These are phyloP conservation scores for Pythium apleroticum DNA, from an alignment of 352 stramenopile species.

Conservation along the genomic window DNA sequence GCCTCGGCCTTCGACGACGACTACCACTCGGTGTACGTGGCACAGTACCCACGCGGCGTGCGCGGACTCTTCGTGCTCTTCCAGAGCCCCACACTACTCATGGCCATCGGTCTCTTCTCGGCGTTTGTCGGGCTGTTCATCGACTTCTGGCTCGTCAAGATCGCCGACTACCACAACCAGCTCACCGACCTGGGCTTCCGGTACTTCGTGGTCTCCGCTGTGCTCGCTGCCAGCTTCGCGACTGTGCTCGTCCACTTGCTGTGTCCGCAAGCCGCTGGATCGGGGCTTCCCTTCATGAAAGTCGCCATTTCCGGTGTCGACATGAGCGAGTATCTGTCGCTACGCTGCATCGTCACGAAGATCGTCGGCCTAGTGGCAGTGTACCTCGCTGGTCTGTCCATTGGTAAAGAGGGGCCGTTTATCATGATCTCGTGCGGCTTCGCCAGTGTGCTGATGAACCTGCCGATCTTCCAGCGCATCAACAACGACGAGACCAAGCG, in stretches of 20 bases:
- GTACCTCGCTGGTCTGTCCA: slow-evolving; percentile 63
- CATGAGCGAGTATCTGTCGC: slow-evolving; percentile 70
- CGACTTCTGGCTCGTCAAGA: slow-evolving; percentile 62
- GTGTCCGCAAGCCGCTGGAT: slow-evolving; percentile 71
- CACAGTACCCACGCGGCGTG: slow-evolving; percentile 53
- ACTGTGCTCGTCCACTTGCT: slow-evolving; percentile 54
- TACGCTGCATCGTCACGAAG: slow-evolving; percentile 72
- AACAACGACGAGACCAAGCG: slow-evolving; percentile 79
- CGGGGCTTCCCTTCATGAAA: slow-evolving; percentile 77
- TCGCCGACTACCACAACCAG: slow-evolving; percentile 62
- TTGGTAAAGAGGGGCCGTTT: slow-evolving; percentile 87
- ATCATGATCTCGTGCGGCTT: slow-evolving; percentile 89
- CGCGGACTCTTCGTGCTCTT: slow-evolving; percentile 64
- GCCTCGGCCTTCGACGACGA: slow-evolving; percentile 60
- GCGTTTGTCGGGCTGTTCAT: slow-evolving; percentile 59
- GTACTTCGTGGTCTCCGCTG: slow-evolving; percentile 58
- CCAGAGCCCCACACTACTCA: slow-evolving; percentile 66
- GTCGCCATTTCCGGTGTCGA: slow-evolving; percentile 84
- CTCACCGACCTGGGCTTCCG: slow-evolving; percentile 52
- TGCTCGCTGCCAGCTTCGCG: slow-evolving; percentile 48
- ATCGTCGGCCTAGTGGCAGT: slow-evolving; percentile 65
- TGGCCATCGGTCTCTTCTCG: slow-evolving; percentile 70
- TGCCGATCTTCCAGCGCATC: slow-evolving; percentile 63
- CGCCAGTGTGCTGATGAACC: slow-evolving; percentile 76
- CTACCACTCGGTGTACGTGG: slow-evolving; percentile 80